These are phyloP conservation scores for Aegilops tauschii DNA, from an alignment of 176 grass and related monocot genomes.

Conservation along the genomic window DNA sequence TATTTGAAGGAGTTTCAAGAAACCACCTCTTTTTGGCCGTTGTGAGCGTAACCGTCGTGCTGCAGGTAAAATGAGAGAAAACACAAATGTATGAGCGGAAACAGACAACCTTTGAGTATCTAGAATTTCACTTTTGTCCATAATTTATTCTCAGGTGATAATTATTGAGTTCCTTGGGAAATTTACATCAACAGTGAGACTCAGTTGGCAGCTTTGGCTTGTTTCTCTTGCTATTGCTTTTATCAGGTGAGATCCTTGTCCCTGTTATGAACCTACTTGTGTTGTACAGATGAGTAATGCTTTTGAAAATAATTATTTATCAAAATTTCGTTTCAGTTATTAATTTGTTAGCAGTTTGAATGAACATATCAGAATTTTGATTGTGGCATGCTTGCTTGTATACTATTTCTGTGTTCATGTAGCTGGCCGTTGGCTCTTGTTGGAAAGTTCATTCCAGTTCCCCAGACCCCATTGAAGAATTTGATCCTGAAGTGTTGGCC, in stretches of 20 bases:
- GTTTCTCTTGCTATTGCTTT: conserved; percentile 74
- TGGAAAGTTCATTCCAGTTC: conserved; percentile 82
- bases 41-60: conserved; percentile 55
- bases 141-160: conserved; percentile 50
- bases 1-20: conserved; percentile 73
- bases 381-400: not conserved
- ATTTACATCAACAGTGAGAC: conserved; percentile 79
- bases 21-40: conserved; percentile 73
- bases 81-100: conserved; percentile 9
- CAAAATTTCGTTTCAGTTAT: not conserved
- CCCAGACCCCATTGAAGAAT: conserved; percentile 47
- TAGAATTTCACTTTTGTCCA: conserved; percentile 27
- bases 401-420: conserved; percentile 33
- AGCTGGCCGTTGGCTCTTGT: conserved; percentile 83
- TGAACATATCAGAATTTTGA: not conserved
- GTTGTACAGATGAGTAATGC: conserved; percentile 3
- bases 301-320: not conserved
- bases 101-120: not conserved
- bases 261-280: conserved; percentile 3
- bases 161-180: conserved; percentile 97
- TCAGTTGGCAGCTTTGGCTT: conserved; percentile 90
- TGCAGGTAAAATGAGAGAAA: conserved; percentile 62
- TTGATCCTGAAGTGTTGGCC: conserved; percentile 31
- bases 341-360: conserved; percentile 10
- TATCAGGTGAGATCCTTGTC: conserved; percentile 56